phyloP scores from a whole-genome alignment of 2,329 filamentous ascomycete species.

The Macrophomina tecta region DNA sequence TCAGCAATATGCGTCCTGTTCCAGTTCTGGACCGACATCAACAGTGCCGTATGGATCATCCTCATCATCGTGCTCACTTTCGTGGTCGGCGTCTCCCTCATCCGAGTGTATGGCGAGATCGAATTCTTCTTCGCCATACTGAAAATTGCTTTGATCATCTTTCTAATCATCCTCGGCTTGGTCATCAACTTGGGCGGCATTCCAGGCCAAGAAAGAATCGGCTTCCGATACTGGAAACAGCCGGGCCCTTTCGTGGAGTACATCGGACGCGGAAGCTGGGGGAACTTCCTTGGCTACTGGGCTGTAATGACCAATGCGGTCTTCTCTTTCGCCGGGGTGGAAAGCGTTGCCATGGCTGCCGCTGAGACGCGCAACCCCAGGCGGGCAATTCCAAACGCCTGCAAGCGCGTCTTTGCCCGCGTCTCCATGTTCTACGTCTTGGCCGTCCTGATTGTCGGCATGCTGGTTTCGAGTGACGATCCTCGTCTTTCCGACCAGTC shows the following conservation, averaged over 20 bases:
- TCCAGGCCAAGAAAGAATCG: conserved; percentile 48
- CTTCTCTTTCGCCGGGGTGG: conserved; percentile 60
- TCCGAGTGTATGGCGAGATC: conserved; percentile 48
- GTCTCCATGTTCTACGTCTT: conserved; percentile 82
- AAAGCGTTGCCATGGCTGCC: conserved; percentile 62
- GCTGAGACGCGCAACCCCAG: conserved; percentile 62
- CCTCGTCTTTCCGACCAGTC: conserved; percentile 61
- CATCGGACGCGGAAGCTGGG: conserved; percentile 60
- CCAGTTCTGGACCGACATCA: conserved; percentile 41
- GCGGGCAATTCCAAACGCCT: conserved; percentile 69
- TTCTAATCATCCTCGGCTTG: conserved; percentile 54
- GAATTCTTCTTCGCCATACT: conserved; percentile 55
- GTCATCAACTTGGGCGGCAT: conserved; percentile 55
- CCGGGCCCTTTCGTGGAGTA: conserved; percentile 68
- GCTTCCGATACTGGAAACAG: conserved; percentile 53
- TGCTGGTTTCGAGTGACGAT: conserved; percentile 68
- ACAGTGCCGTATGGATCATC: conserved; percentile 42
- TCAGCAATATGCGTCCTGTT: conserved; percentile 39
- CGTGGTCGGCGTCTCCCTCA: conserved; percentile 40
- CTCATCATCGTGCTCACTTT: conserved; percentile 42
- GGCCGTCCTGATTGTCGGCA: conserved; percentile 75
- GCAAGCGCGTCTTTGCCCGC: conserved; percentile 81
- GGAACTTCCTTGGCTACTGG: conserved; percentile 66
- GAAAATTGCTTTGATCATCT: conserved; percentile 55
- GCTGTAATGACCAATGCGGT: conserved; percentile 58